Conservation (phyloP, 2,329 filamentous ascomycete species). For the Diaporthe aspalathi region DNA sequence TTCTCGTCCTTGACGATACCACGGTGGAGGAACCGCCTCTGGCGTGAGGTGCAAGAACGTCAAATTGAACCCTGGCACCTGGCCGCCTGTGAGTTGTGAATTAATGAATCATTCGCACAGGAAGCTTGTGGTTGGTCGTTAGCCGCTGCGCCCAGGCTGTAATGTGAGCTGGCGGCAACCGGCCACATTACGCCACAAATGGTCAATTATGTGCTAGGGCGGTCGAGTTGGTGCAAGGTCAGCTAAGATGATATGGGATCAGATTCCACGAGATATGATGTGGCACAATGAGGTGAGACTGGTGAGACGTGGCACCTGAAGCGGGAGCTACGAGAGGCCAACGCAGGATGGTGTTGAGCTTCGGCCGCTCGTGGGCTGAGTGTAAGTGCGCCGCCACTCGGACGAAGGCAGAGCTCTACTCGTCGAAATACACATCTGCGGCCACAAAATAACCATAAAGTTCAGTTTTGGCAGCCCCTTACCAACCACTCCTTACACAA, state of each 20-base stretch:
- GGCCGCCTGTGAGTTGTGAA: constrained; percentile 1
- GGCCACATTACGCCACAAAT: background rate
- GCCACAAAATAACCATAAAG: background rate
- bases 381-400: constrained; percentile 3
- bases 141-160: background rate
- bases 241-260: background rate
- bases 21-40: background rate
- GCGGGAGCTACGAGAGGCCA: background rate
- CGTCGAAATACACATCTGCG: background rate
- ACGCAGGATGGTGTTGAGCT: constrained; percentile 1
- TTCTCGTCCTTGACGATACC: background rate
- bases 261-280: background rate
- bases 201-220: too few species aligned
- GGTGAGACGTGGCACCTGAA: background rate
- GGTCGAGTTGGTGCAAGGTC: too few species aligned
- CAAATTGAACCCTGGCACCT: background rate
- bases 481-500: too few species aligned
- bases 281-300: constrained; percentile 2
- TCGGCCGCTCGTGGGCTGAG: background rate
- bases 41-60: background rate
- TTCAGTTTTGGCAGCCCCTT: too few species aligned
- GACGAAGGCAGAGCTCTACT: background rate
- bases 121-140: background rate
- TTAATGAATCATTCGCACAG: background rate
- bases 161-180: background rate